Evolutionary conservation across 768 basidiomycete species (phyloP), one percentile per base, ranked within the genome.

Genomic region (Amyloporia xantha): DNA sequence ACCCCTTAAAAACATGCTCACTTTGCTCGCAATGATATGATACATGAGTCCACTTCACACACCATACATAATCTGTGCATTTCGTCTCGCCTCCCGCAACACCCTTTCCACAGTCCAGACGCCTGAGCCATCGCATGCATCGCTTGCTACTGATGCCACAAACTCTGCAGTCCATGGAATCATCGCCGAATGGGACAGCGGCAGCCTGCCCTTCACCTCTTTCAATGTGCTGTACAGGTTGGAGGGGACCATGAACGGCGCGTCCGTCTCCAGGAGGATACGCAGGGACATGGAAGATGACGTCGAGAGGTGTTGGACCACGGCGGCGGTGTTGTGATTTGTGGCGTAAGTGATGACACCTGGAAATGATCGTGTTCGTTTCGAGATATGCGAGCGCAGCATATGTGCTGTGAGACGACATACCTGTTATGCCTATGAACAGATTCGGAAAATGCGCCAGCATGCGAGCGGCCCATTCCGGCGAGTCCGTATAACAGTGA

Each of bases 401-500:
- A 46, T 2, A 41, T 3, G n/a, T 40, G 47, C 17, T 27, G 24
- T 7, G 20, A 20, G 20, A 9, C 3, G 13, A 48, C 63, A 36
- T 39, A 73, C 86, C 87, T 2, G 90, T 92, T 41, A 93, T 78
- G 2, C 91, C 91, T 41, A 92, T 89, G 61, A 77, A 84, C 12
- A 91, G 76, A 60, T 91, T 89, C 0, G 86, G 79, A 62, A 91
- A 93, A 56, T 88, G 77, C 13, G 76, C 78, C 1, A 92, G 70
- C 13, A 94, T 71, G 2, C 83, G 74, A 33, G 70, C 71, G 0
- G 84, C 91, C 54, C 91, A 84, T 17, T 71, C 81, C 0, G 87
- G 87, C 0, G 83, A 71, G 62, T 92, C 90, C 1, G 90, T 91
- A 64, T 87, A 93, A 60, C 91, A 94, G 55, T 93, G 91, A 4